Conservation (phyloP, 129 eudicot species). For the Pseudognaphalium luteoalbum region DNA sequence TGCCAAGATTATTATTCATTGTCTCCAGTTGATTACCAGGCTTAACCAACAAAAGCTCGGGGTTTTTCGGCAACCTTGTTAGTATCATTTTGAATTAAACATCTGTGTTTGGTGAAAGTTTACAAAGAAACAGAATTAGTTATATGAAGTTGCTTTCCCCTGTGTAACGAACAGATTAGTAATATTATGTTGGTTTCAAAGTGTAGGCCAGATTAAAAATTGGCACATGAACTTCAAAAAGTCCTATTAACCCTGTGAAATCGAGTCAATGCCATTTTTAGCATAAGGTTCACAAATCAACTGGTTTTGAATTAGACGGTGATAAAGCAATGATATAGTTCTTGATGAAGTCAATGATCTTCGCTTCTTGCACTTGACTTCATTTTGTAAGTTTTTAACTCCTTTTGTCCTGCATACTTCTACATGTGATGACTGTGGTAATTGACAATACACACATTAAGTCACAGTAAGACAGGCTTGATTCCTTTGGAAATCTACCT, state of each 20-base stretch:
- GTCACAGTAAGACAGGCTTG: neutral
- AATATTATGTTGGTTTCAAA: too few relatives aligned
- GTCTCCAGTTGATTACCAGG: conserved; percentile 3
- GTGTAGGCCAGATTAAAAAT: too few relatives aligned
- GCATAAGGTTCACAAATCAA: neutral
- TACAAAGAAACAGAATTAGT: neutral
- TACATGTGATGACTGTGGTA: neutral
- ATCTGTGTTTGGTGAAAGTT: neutral
- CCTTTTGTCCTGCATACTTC: neutral
- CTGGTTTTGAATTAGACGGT: too few relatives aligned
- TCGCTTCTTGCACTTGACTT: neutral
- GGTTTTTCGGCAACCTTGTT: neutral
- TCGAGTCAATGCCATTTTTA: neutral
- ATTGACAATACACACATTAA: neutral
- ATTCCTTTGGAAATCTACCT: neutral
- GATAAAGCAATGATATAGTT: neutral
- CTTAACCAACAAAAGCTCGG: conserved; percentile 4
- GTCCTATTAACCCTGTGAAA: too few relatives aligned
- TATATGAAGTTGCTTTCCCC: too few relatives aligned
- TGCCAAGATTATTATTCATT: conserved; percentile 1
- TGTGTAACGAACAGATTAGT: too few relatives aligned
- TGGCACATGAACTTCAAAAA: too few relatives aligned
- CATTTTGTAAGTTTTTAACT: neutral
- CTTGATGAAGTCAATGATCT: neutral
- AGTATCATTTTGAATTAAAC: neutral